Conservation (phyloP, 108 stramenopile species). For the Aurantiochytrium sp. region DNA sequence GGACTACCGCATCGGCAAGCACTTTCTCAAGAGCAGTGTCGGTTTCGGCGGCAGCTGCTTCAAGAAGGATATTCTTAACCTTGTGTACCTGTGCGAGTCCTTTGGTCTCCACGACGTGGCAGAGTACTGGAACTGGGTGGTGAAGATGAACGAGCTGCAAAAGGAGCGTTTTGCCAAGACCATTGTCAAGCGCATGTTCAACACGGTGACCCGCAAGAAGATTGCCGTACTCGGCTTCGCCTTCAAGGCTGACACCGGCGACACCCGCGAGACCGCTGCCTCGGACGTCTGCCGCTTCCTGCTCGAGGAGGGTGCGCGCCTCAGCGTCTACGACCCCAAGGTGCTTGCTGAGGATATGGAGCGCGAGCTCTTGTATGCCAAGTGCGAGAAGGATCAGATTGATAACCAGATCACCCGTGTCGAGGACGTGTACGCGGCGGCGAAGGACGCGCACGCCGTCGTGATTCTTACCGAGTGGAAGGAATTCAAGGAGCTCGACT, state of each 20-base stretch:
- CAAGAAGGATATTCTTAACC: conserved; percentile 99
- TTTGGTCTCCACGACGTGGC: conserved; percentile 92
- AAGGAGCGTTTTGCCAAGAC: conserved; percentile 93
- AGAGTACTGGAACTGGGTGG: conserved; percentile 96
- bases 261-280: conserved; percentile 95
- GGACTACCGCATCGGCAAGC: conserved; percentile 92
- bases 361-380: conserved; percentile 91
- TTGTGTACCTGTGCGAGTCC: conserved; percentile 96
- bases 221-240: conserved; percentile 96
- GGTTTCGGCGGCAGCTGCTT: conserved; percentile 97
- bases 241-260: conserved; percentile 99
- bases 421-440: conserved; percentile 75
- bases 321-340: conserved; percentile 95
- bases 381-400: conserved; percentile 65
- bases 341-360: conserved; percentile 93
- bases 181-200: conserved; percentile 93
- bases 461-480: conserved; percentile 98
- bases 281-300: conserved; percentile 91
- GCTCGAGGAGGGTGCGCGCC: conserved; percentile 78
- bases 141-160: conserved; percentile 98
- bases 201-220: conserved; percentile 97
- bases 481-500: conserved; percentile 90
- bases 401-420: conserved; percentile 68
- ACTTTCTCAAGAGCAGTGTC: conserved; percentile 91
- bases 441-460: conserved; percentile 89